phyloP scores from a whole-genome alignment of 805 yeast species.

The Torulaspora maleeae region DNA sequence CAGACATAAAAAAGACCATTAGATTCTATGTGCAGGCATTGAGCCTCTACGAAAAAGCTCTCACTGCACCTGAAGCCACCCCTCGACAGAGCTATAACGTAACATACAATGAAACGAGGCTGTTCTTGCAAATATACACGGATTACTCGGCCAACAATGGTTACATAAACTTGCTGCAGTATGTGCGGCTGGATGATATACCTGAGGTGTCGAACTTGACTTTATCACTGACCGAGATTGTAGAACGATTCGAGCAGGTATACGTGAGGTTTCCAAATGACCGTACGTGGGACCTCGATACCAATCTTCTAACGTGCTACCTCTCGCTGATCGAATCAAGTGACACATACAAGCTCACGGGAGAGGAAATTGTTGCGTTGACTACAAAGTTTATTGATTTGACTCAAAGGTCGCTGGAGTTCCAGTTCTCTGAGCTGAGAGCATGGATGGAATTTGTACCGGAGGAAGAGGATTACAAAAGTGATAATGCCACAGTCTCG shows the following conservation, averaged over 20 bases:
- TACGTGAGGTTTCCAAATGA: slow-evolving; percentile 12
- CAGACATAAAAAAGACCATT: slow-evolving; percentile 32
- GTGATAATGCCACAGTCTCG: not conserved
- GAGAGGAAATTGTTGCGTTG: slow-evolving; percentile 19
- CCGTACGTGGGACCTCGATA: slow-evolving; percentile 33
- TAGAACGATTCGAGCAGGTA: slow-evolving; percentile 23
- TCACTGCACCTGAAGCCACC: slow-evolving; percentile 24
- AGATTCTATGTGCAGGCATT: slow-evolving; percentile 28
- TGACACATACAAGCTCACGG: slow-evolving; percentile 9
- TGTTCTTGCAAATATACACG: slow-evolving; percentile 28
- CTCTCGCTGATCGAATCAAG: slow-evolving; percentile 24
- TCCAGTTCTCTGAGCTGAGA: slow-evolving; percentile 21
- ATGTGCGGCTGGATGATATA: slow-evolving; percentile 27
- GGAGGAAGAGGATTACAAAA: not conserved
- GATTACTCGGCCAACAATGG: slow-evolving; percentile 32
- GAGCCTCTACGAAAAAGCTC: slow-evolving; percentile 35
- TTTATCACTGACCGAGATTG: slow-evolving; percentile 18
- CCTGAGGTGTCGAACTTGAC: slow-evolving; percentile 16
- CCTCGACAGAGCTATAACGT: slow-evolving; percentile 36
- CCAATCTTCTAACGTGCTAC: slow-evolving; percentile 30
- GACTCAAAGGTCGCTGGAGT: slow-evolving; percentile 15
- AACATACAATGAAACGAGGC: slow-evolving; percentile 30
- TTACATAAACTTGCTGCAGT: slow-evolving; percentile 29
- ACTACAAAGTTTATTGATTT: slow-evolving; percentile 16
- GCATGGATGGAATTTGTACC: not conserved